Base-by-base conservation (phyloP, 2,329 filamentous ascomycete genomes). In the Pyricularia pennisetigena region DNA sequence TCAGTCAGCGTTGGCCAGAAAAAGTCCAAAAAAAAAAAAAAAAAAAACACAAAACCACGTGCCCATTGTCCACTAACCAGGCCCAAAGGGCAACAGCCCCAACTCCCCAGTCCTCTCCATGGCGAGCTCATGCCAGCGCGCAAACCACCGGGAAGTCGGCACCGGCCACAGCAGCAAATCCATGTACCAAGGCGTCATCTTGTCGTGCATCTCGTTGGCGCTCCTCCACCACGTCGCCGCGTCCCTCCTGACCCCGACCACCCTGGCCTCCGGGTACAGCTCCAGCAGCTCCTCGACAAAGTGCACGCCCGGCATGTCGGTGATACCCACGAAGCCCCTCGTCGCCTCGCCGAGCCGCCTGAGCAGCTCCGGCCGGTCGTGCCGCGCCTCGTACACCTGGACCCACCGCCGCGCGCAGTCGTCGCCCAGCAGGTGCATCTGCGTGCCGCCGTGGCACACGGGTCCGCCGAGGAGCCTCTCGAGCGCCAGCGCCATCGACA, bases 201-300 rank as follows among this genome's bases (percentile, higher is more conserved):
- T 49, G 41, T 49, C 41, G 41, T 49, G 41, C 41, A 49, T 49
- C 41, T 49, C 41, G 41, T 5, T 49, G 16, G 41, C 41, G 41
- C 41, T 49, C 41, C 7, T 49, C 41, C 41, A 49, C 16, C 41
- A 49, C 41, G 16, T 49, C 4, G 2, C 41, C 2, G 41, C 41
- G n/a, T 49, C 41, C 41, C 41, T 49, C 41, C 20, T 49, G 41
- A 49, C 41, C 6, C 41, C 41, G 16, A 85, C 77, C 10, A 84
- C 81, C 69, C 80, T 81, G 64, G 83, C 82, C 32, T 83, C 76
- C 0, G 83, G 82, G 68, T 83, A 83, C 5, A 82, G 73, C 23
- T 77, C 77, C 67, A 84, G 74, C 41, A 84, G 72, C 70, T 85
- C 82, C n/a, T 78, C 75, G 4, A 75, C 78, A 61, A 84, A 79